Evolutionary conservation across 2,329 filamentous ascomycete species (phyloP).

Genomic region (Microsporum audouinii): DNA sequence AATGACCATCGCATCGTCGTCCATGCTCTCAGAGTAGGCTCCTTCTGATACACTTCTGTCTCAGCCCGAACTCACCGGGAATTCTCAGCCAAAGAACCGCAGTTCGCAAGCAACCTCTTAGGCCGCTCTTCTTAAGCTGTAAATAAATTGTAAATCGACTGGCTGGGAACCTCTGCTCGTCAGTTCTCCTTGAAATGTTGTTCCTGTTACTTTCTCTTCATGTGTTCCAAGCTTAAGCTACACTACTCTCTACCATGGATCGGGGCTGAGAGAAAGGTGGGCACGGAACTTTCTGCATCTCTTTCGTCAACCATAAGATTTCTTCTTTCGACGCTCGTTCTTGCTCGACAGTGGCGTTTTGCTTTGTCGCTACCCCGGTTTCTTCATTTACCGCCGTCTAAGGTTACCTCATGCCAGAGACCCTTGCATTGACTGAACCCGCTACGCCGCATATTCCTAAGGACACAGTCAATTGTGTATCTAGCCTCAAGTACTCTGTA

Average conservation of each 20-base stretch:
- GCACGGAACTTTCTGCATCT: background rate
- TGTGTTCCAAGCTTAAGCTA: background rate
- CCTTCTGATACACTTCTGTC: background rate
- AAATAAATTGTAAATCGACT: background rate
- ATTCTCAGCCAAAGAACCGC: background rate
- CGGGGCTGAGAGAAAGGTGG: background rate
- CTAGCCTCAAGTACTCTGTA: background rate
- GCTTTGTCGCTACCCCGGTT: background rate
- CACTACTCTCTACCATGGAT: conserved; percentile 1
- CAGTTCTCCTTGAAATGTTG: background rate
- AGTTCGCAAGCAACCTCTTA: background rate
- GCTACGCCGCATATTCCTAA: background rate
- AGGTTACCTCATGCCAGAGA: background rate
- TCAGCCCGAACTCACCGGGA: background rate
- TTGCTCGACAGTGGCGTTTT: background rate
- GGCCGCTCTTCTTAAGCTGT: background rate
- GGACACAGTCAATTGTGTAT: background rate
- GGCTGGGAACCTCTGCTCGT: background rate
- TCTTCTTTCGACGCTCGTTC: background rate
- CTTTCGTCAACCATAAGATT: background rate
- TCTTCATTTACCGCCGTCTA: background rate
- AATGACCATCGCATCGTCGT: background rate
- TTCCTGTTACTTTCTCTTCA: background rate
- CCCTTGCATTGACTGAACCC: background rate
- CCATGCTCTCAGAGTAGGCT: background rate